Base-by-base conservation (phyloP, 495 filamentous ascomycete species). In the Apiosordaria backusii region DNA sequence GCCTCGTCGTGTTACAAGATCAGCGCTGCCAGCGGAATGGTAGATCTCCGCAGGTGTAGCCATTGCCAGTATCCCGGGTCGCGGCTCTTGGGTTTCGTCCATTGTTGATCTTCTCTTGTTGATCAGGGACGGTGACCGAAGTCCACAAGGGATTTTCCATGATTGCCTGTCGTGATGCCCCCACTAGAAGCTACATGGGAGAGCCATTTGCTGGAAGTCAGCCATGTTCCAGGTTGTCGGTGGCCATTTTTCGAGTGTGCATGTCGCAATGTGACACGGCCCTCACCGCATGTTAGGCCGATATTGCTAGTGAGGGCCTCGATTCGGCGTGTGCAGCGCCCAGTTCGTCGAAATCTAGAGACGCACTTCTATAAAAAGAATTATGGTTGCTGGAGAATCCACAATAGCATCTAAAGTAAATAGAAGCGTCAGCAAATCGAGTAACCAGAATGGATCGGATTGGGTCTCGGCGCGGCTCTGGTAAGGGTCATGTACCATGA, bases 341-440 rank as follows among this genome's bases (percentile, higher is more conserved):
- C 61, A 24, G 60, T 27, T 55, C 50, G 65, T 29, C 35, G 60
- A 66, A 67, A 35, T 27, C 64, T 54, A 66, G 60, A 67, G 66
- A 62, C 52, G 63, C 29, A 58, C 68, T 77, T 74, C 77, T 81
- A 80, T 76, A 74, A 80, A 80, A 80, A 80, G 78, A 75, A 76
- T 66, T 50, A 64, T 61, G 57, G 61, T 71, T 63, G 23, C 60
- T 22, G 61, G 64, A 50, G 59, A 27, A 45, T 45, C 62, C 64
- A 63, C 50, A 69, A 27, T 19, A 29, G 57, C 50, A 53, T 69
- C 35, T 60, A 45, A 22, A 61, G 45, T 61, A 64, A 26, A 68
- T 63, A 59, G 45, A 45, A 21, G 52, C 60, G 59, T 66, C 61
- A 67, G 60, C 67, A 57, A 52, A 26, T 23, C 35, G 63, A 25